Conservation (phyloP, 768 basidiomycete genomes). For the button mushroom (Agaricus bisporus) region DNA sequence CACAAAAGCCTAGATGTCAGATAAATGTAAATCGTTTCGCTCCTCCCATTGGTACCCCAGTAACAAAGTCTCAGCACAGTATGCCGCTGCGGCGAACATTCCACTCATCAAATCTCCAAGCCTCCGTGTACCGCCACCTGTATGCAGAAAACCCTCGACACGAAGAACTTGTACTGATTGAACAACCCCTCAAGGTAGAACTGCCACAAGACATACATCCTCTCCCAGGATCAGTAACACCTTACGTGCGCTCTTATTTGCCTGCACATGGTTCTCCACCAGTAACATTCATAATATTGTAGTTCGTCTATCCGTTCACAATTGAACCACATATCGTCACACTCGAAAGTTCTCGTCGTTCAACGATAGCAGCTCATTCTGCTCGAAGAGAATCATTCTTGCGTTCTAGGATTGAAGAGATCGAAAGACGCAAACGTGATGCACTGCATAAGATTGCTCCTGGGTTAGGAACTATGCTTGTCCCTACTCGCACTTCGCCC, state of each 20-base stretch:
- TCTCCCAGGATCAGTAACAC: conserved; percentile 81
- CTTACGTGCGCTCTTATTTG: conserved; percentile 55
- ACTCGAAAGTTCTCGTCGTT: conserved; percentile 39
- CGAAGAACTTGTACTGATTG: conserved; percentile 1
- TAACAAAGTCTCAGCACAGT: conserved; percentile 48
- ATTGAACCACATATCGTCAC: conserved; percentile 82
- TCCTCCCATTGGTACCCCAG: too few relatives aligned
- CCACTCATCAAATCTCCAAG: conserved; percentile 93
- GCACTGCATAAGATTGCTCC: conserved; percentile 76
- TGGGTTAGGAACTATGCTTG: conserved; percentile 72
- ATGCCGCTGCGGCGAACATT: conserved; percentile 66
- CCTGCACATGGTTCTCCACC: not conserved
- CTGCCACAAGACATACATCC: conserved; percentile 92
- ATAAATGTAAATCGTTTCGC: conserved; percentile 4
- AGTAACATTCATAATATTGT: conserved; percentile 3
- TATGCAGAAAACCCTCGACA: conserved; percentile 24
- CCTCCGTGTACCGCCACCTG: conserved; percentile 77
- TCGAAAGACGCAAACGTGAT: conserved; percentile 37
- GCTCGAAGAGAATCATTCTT: conserved; percentile 32
- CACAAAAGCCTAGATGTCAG: not conserved
- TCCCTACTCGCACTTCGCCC: conserved; percentile 30
- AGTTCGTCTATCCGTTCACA: conserved; percentile 97
- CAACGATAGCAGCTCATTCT: conserved; percentile 33
- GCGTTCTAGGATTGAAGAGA: conserved; percentile 36
- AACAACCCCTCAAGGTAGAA: conserved; percentile 48